phyloP scores from a whole-genome alignment of 768 basidiomycete species.

The Pulveroboletus frians region DNA sequence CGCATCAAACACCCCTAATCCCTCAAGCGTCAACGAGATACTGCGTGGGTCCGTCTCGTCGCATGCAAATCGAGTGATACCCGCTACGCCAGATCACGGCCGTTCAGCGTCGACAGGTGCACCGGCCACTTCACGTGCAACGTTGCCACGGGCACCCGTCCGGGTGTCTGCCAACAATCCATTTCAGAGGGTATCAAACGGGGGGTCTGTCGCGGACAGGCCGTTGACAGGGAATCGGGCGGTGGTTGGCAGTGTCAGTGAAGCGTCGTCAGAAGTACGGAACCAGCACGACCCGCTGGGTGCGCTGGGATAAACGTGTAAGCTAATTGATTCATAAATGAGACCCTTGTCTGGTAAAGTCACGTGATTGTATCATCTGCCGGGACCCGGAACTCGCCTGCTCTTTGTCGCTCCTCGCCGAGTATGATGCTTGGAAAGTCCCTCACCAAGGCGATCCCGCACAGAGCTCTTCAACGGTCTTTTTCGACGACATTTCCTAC shows the following conservation, averaged over 20 bases:
- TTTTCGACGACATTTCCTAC: constrained; percentile 64
- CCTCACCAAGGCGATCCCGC: constrained; percentile 34
- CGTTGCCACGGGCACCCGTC: constrained; percentile 18
- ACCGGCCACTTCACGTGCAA: constrained; percentile 8
- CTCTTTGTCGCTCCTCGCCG: constrained; percentile 6
- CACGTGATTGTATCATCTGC: constrained; percentile 12
- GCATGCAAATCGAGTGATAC: constrained; percentile 4
- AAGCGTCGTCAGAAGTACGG: constrained; percentile 7
- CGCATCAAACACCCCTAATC: constrained; percentile 6
- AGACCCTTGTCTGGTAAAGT: constrained; percentile 17
- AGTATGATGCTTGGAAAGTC: constrained; percentile 61
- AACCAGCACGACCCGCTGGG: constrained; percentile 28
- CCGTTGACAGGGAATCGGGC: constrained; percentile 1
- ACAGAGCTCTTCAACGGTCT: constrained; percentile 49
- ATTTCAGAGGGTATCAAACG: constrained; percentile 23
- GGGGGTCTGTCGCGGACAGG: constrained; percentile 2
- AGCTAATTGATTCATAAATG: not conserved
- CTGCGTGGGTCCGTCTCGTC: constrained; percentile 20
- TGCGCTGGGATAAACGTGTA: constrained; percentile 20
- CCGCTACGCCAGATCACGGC: constrained; percentile 6
- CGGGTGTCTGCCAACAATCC: constrained; percentile 28
- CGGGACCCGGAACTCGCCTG: constrained; percentile 3
- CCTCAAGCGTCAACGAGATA: constrained; percentile 19
- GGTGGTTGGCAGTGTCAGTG: not conserved
- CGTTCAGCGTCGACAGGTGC: constrained; percentile 17